These are phyloP conservation scores for Noccaea caerulescens DNA, from an alignment of 345 rosid genomes.

Conservation along the genomic window DNA sequence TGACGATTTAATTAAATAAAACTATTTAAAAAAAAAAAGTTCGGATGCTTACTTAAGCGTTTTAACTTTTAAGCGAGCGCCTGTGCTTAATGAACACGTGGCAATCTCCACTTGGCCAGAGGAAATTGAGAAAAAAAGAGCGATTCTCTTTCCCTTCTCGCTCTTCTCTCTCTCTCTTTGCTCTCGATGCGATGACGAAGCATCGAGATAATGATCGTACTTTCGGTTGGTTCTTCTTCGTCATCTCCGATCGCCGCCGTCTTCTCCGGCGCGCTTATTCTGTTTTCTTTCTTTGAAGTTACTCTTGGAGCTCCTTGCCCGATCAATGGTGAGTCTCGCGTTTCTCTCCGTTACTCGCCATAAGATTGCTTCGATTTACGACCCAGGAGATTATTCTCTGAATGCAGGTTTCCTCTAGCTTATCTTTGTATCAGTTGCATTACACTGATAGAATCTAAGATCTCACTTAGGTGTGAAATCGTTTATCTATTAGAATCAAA, in stretches of 20 bases:
- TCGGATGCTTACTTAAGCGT: no score
- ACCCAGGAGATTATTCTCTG: neutral
- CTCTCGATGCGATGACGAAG: neutral
- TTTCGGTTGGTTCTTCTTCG: neutral
- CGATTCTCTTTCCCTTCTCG: no score
- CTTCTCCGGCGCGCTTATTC: slow-evolving; percentile 30
- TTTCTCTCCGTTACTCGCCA: neutral
- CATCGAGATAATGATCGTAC: slow-evolving; percentile 32
- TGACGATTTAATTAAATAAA: no score
- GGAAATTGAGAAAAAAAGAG: no score
- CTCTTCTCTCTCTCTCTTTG: no score
- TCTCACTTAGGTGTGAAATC: neutral
- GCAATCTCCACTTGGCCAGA: no score
- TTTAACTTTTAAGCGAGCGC: no score
- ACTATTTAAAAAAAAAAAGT: no score
- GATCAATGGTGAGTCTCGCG: slow-evolving; percentile 40
- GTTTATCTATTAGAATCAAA: neutral
- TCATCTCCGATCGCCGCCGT: slow-evolving; percentile 34
- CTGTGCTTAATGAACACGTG: no score
- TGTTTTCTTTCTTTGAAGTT: slow-evolving; percentile 14
- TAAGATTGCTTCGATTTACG: slow-evolving; percentile 13
- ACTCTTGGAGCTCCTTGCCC: slow-evolving; percentile 44
- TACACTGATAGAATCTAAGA: slow-evolving; percentile 5
- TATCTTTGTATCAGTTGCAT: neutral
- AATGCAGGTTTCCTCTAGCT: neutral